These are phyloP conservation scores for Metarhizium rileyi DNA, from an alignment of 2,329 filamentous ascomycete genomes.

Conservation along the genomic window DNA sequence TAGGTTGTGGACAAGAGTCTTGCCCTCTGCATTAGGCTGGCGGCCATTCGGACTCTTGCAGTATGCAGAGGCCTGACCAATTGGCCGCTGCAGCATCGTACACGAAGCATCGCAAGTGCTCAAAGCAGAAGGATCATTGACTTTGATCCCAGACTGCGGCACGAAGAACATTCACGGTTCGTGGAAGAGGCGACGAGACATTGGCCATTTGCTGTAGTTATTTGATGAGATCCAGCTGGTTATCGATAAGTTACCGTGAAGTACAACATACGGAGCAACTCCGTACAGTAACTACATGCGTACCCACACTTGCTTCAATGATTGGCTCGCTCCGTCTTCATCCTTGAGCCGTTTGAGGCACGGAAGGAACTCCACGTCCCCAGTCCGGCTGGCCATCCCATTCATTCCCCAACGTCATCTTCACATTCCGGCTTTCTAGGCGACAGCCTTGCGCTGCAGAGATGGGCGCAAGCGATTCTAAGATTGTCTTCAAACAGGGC, in stretches of 20 bases:
- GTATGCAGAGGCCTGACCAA: constrained; percentile 5
- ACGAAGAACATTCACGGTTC: background rate
- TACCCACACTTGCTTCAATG: background rate
- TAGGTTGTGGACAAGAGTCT: constrained; percentile 2
- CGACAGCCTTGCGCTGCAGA: constrained; percentile 17
- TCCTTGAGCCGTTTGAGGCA: background rate
- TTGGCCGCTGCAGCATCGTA: constrained; percentile 11
- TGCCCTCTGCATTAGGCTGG: background rate
- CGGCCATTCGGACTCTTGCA: background rate
- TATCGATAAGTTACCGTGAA: constrained; percentile 4
- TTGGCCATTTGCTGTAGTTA: background rate
- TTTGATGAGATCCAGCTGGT: too few relatives aligned
- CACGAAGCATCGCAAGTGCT: constrained; percentile 20
- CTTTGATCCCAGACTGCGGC: background rate
- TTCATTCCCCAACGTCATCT: constrained; percentile 6
- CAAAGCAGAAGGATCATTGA: background rate
- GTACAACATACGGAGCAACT: too few relatives aligned
- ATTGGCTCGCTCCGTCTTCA: background rate
- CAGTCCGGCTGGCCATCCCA: background rate
- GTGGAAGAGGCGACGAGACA: background rate
- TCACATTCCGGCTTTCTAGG: constrained; percentile 8
- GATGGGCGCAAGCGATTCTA: constrained; percentile 98
- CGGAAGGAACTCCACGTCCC: background rate
- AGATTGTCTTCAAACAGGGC: constrained; percentile 96
- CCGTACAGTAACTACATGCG: background rate